Percentiles rank a stretch among this genome's conserved stretches.
phyloP scores from a whole-genome alignment of 2,329 filamentous ascomycete species.

The Metarhizium sp. region DNA sequence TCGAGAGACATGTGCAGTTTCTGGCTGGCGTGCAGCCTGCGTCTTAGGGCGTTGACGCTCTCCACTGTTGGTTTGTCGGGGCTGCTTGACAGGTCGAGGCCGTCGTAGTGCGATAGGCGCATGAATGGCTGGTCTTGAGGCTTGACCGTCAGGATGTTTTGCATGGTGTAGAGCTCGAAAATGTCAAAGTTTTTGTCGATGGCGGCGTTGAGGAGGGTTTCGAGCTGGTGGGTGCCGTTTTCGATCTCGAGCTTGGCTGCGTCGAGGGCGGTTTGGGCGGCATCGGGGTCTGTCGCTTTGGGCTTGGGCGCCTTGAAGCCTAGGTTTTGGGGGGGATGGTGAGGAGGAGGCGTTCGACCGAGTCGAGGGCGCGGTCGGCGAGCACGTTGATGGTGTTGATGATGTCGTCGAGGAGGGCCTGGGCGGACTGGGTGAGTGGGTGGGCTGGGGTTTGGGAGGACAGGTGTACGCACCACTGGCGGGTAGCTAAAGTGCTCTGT shows the following conservation, averaged over 20 bases:
- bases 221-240: slow-evolving; percentile 75
- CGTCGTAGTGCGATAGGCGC: slow-evolving; percentile 76
- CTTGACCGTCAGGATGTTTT: slow-evolving; percentile 67
- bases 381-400: slow-evolving; percentile 95
- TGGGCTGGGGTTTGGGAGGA: slow-evolving; percentile 4
- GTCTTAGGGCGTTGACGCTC: slow-evolving; percentile 60
- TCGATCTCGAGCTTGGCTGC: slow-evolving; percentile 62
- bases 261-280: slow-evolving; percentile 24
- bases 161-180: slow-evolving; percentile 81
- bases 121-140: slow-evolving; percentile 70
- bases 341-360: slow-evolving; percentile 74
- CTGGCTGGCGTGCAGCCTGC: slow-evolving; percentile 68
- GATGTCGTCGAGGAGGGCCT: slow-evolving; percentile 95
- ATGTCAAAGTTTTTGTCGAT: slow-evolving; percentile 82
- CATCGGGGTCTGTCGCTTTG: slow-evolving; percentile 3
- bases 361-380: slow-evolving; percentile 80
- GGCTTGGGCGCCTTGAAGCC: slow-evolving; percentile 56
- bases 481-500: slow-evolving; percentile 96
- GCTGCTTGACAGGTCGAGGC: slow-evolving; percentile 34
- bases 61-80: slow-evolving; percentile 47
- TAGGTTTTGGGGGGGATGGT: slow-evolving; percentile 64
- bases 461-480: slow-evolving; percentile 58
- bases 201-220: slow-evolving; percentile 70
- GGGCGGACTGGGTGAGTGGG: not conserved
- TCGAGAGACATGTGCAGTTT: slow-evolving; percentile 62